Evolutionary conservation across 768 basidiomycete genomes (phyloP).

Genomic region (Naganishia antarctica): DNA sequence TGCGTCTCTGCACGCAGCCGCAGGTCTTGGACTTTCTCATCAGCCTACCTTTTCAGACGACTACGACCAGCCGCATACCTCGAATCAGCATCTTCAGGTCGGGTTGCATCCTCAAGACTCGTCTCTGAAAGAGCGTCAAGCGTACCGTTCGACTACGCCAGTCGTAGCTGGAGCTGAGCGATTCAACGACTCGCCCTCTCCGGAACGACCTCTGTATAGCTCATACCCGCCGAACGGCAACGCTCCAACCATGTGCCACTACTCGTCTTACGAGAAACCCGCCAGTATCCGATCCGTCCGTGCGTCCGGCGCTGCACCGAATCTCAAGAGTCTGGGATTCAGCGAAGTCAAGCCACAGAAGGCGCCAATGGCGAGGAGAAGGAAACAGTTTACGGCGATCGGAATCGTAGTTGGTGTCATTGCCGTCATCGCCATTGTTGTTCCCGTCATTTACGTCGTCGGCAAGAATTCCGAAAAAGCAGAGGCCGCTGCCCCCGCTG

Average conservation of each 20-base stretch:
- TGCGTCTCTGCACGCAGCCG: conserved; percentile 4
- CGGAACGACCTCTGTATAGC: background rate
- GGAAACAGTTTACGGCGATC: conserved; percentile 29
- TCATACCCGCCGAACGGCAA: conserved; percentile 1
- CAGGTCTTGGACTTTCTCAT: conserved; percentile 8
- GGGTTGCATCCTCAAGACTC: background rate
- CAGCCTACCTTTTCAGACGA: conserved; percentile 14
- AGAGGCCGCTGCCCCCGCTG: conserved; percentile 1
- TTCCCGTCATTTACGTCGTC: conserved; percentile 37
- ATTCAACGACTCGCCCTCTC: conserved; percentile 2
- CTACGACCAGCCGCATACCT: background rate
- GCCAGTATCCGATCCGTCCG: conserved; percentile 15
- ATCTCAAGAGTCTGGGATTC: background rate
- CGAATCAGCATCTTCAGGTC: background rate
- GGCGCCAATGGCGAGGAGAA: conserved; percentile 8
- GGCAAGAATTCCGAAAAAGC: conserved; percentile 25
- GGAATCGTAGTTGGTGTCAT: conserved; percentile 37
- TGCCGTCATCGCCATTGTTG: conserved; percentile 37
- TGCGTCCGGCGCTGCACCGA: background rate
- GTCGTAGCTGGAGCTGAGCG: conserved; percentile 2
- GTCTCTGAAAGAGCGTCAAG: conserved; percentile 10
- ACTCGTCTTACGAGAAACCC: conserved; percentile 4
- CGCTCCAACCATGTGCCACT: conserved; percentile 3
- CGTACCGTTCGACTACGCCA: conserved; percentile 11
- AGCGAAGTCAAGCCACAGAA: background rate